Conservation (phyloP, 306 rosid genomes). For the Lupinus albus region DNA sequence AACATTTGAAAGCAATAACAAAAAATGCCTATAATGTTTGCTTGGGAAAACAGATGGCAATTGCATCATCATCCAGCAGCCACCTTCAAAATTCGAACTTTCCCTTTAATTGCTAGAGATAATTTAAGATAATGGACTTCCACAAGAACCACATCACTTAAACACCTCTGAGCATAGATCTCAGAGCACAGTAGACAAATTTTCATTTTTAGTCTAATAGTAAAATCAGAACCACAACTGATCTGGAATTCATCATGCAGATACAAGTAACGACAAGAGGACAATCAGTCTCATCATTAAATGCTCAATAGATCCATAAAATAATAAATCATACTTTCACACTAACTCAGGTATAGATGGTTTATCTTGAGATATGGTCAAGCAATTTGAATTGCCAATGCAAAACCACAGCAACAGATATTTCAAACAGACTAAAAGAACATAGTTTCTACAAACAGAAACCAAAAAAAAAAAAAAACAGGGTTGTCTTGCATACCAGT, state of each 20-base stretch:
- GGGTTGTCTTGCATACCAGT: conserved; percentile 40
- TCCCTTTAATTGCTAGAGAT: conserved; percentile 12
- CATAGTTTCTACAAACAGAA: conserved; percentile 35
- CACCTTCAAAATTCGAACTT: conserved; percentile 3
- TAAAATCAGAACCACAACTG: neutral
- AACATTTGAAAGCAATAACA: conserved; percentile 18
- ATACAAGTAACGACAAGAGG: conserved; percentile 21
- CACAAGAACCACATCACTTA: conserved; percentile 14
- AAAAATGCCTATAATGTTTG: conserved; percentile 10
- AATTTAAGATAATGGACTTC: conserved; percentile 3
- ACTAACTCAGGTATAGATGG: conserved; percentile 5
- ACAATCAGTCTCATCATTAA: neutral
- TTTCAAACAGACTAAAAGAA: conserved; percentile 4
- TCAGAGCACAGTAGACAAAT: neutral
- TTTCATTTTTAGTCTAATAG: neutral
- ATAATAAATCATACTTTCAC: conserved; percentile 20
- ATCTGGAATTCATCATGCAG: neutral
- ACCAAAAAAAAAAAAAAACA: conserved; percentile 10
- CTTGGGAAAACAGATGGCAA: conserved; percentile 21
- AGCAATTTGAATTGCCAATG: conserved; percentile 8
- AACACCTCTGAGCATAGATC: conserved; percentile 17
- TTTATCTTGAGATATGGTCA: conserved; percentile 26
- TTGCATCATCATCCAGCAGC: conserved; percentile 37
- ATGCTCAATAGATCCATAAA: conserved; percentile 11
- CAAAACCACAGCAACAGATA: conserved; percentile 30